Evolutionary conservation across 805 yeast genomes (phyloP).

Genomic region (Myxozyma udenii): DNA sequence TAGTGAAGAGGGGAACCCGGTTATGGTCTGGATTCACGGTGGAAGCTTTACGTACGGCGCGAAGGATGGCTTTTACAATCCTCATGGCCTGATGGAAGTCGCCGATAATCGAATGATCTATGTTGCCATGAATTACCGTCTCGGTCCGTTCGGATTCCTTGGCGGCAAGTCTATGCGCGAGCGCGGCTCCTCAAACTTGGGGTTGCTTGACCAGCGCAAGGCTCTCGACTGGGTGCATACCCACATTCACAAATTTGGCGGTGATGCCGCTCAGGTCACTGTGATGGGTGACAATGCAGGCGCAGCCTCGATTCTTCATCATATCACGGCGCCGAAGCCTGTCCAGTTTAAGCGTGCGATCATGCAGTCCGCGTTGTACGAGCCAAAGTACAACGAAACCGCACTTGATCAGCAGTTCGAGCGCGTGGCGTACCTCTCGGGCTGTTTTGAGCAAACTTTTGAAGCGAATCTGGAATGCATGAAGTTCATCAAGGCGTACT

Average conservation of each 20-base stretch:
- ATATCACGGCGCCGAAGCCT: constrained; percentile 32
- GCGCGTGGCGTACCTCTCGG: constrained; percentile 10
- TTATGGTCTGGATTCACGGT: constrained; percentile 29
- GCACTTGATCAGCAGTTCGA: constrained; percentile 11
- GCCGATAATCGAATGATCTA: constrained; percentile 21
- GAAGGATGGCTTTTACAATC: constrained; percentile 23
- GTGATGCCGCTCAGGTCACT: constrained; percentile 39
- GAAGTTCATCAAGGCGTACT: constrained; percentile 1
- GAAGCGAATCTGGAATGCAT: constrained; percentile 20
- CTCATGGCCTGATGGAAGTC: constrained; percentile 16
- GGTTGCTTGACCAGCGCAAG: constrained; percentile 40
- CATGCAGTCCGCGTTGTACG: constrained; percentile 24
- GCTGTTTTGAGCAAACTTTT: constrained; percentile 7
- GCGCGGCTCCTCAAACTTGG: constrained; percentile 38
- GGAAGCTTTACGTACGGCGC: constrained; percentile 28
- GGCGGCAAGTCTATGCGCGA: constrained; percentile 33
- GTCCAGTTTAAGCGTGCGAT: constrained; percentile 26
- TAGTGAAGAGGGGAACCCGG: constrained; percentile 12
- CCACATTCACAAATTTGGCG: constrained; percentile 42
- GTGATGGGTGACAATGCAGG: constrained; percentile 45
- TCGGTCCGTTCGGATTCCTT: constrained; percentile 41
- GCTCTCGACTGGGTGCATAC: constrained; percentile 41
- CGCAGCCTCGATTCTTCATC: constrained; percentile 39
- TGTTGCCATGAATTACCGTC: constrained; percentile 29
- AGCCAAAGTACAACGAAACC: constrained; percentile 21